phyloP scores from a whole-genome alignment of 768 basidiomycete genomes.

The Lactarius indigo region DNA sequence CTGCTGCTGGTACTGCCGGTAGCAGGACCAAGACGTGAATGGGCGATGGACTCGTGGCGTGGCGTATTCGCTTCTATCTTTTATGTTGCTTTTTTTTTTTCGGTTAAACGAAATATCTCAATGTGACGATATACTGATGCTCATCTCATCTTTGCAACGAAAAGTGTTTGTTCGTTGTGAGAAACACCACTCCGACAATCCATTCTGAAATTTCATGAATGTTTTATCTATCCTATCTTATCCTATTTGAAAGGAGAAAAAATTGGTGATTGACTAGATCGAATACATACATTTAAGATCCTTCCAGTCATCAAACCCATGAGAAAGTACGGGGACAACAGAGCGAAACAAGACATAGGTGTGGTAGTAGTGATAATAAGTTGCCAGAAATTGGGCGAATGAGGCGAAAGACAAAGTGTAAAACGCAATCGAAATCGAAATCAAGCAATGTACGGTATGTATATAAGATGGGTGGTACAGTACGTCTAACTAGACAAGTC shows the following conservation, averaged over 20 bases:
- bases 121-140: neutral
- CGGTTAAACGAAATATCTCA: neutral
- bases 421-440: neutral
- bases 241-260: neutral
- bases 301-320: slow-evolving; percentile 13
- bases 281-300: neutral
- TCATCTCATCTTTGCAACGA: neutral
- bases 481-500: slow-evolving; percentile 11
- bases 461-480: slow-evolving; percentile 4
- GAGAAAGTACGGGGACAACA: neutral
- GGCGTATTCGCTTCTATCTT: neutral
- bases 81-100: neutral
- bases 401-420: neutral
- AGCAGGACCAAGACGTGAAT: slow-evolving; percentile 5
- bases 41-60: neutral
- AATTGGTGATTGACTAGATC: neutral
- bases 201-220: too few relatives aligned
- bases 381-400: neutral
- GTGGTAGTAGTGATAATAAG: neutral
- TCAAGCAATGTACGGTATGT: neutral
- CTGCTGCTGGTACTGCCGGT: neutral
- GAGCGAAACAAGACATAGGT: neutral
- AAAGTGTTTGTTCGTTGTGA: neutral
- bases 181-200: too few relatives aligned
- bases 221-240: too few relatives aligned